Evolutionary conservation across 441 rosid species (phyloP), one percentile per base, ranked within the genome.

Genomic region (Populus hybrid): DNA sequence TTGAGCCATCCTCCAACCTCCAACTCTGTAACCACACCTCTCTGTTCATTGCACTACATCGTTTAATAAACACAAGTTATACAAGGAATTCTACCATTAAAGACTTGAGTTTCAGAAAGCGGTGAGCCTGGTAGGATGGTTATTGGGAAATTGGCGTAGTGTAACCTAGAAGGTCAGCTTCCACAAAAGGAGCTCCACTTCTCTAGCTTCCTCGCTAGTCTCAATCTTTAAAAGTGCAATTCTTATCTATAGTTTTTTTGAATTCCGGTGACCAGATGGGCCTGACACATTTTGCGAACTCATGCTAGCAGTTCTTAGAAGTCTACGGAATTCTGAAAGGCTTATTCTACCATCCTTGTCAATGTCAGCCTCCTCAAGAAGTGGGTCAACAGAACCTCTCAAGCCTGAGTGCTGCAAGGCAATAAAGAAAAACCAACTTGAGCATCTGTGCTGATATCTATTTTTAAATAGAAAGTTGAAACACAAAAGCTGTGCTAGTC

Each of bases 311-410:
- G 94, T 97, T 84, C 99, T 88, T 84, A 97, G 79, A 79, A 97
- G 95, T 78, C 94, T 87, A 69, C 99, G 92, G 87, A 97, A 97
- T 86, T 97, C 98, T 16, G 89, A 77, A 70, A 97, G 92, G 85
- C 99, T 97, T 85, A 97, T 92, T 78, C 83, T 97, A 73, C 99
- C 99, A 69, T 97, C 99, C 84, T 91, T 91, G 82, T 97, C 99
- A 0, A 94, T 91, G 81, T 97, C 99, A 38, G 99, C 99, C 83
- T 97, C 99, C 81, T 97, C 99, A 26, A 97, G 91, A 46, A 97
- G 90, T 69, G 99, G 99, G 74, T 93, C 92, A 32, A 94, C 88
- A 34, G 99, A 97, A 24, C 98, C 99, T 90, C 82, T 92, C 72
- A 97, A 85, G 46, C 99, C 97, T 14, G 99, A 91, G 82, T 94